Base-by-base conservation (phyloP, 139 green algal species). In the Chlorella ohadii region DNA sequence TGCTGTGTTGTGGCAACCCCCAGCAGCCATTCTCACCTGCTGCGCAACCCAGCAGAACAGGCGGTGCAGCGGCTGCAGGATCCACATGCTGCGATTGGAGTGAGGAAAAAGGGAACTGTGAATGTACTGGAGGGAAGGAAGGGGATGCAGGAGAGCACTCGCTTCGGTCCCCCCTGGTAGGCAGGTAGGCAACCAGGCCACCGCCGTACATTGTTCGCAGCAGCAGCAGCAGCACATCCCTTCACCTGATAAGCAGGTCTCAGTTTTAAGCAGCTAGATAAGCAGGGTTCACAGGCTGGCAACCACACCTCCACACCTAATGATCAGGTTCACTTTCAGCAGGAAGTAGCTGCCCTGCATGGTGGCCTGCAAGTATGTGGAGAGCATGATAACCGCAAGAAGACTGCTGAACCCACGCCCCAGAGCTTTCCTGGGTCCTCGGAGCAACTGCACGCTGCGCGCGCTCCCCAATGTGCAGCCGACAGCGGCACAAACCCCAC, bases 291-390 rank as follows among this genome's bases (percentile, higher is more conserved):
- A n/a, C n/a, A n/a, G n/a, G n/a, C n/a, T n/a, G n/a, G n/a, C n/a
- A n/a, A n/a, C n/a, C n/a, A n/a, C n/a, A 55, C 44, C 6, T 4
- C n/a, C 2, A 1, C 68, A 81, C 34, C 44, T 59, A 34, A 94
- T 82, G 55, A 97, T 83, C 71, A 96, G 87, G 80, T 97, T 93
- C n/a, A 96, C 85, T 84, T 97, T 97, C 67, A 95, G 87, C 17
- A 82, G 75, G 72, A 96, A 91, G 64, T 95, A 95, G 51, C 88
- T 67, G 15, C 92, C 94, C 41, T 84, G 79, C 47, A 87, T 78
- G 36, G 22, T 27, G 47, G 63, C 67, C 61, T 87, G 63, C 44
- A 36, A 47, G 11, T 51, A 9, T n/a, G 44, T 51, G 44, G 44
- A 12, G 55, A n/a, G n/a, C n/a, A n/a, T n/a, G n/a, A n/a, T n/a